Evolutionary conservation across 2,329 filamentous ascomycete species (phyloP).

Genomic region (Exserohilum turcica): DNA sequence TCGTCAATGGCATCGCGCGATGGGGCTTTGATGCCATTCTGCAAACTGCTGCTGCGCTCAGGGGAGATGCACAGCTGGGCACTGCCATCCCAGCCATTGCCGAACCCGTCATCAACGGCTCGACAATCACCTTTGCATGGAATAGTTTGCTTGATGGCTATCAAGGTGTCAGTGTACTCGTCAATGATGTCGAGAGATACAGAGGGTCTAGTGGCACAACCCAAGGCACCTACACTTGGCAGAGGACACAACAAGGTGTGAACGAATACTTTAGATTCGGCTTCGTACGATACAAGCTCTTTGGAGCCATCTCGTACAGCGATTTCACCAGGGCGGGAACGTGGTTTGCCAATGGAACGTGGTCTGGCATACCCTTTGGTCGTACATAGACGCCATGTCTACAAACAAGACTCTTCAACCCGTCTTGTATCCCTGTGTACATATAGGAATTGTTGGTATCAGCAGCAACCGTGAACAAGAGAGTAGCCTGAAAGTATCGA

Average conservation of each 20-base stretch:
- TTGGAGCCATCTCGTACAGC: slow-evolving; percentile 37
- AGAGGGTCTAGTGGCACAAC: slow-evolving; percentile 67
- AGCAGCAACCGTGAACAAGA: too few relatives aligned
- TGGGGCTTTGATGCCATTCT: slow-evolving; percentile 92
- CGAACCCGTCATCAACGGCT: slow-evolving; percentile 46
- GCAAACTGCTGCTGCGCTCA: slow-evolving; percentile 75
- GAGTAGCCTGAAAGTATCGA: too few relatives aligned
- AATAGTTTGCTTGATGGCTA: slow-evolving; percentile 54
- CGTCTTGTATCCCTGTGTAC: too few relatives aligned
- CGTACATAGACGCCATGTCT: too few relatives aligned
- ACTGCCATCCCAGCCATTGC: slow-evolving; percentile 61
- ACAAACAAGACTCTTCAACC: too few relatives aligned
- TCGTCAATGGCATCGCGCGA: slow-evolving; percentile 88
- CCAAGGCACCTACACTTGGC: slow-evolving; percentile 63
- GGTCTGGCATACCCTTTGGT: slow-evolving; percentile 31
- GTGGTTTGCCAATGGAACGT: slow-evolving; percentile 41
- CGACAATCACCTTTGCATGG: slow-evolving; percentile 56
- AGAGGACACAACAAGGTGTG: slow-evolving; percentile 48
- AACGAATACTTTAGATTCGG: slow-evolving; percentile 46
- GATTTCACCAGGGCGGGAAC: slow-evolving; percentile 44
- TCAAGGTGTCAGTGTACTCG: slow-evolving; percentile 79
- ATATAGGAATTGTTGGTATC: too few relatives aligned
- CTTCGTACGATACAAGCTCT: slow-evolving; percentile 38
- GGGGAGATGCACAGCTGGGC: slow-evolving; percentile 58
- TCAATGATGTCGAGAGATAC: slow-evolving; percentile 85